These are phyloP conservation scores for Senna tora DNA, from an alignment of 306 rosid genomes.

Conservation along the genomic window DNA sequence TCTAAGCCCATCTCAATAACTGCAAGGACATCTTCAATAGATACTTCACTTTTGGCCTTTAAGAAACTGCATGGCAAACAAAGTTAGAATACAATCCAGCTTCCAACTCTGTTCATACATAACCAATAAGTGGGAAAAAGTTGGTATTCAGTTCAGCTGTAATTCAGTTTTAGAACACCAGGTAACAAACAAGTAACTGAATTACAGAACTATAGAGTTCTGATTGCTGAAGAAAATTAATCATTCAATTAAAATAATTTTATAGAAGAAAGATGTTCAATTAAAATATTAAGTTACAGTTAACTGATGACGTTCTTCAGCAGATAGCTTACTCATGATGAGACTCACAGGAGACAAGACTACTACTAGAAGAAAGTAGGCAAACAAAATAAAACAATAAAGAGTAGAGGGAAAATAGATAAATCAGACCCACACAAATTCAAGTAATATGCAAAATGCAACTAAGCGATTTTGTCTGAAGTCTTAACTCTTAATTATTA, in stretches of 20 bases:
- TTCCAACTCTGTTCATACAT: slow-evolving; percentile 26
- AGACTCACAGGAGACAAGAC: slow-evolving; percentile 1
- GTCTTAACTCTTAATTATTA: neutral
- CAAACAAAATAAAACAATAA: neutral
- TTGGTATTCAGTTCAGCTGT: neutral
- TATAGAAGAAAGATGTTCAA: no score
- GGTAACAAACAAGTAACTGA: slow-evolving; percentile 28
- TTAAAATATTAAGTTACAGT: slow-evolving; percentile 4
- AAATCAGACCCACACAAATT: slow-evolving; percentile 10
- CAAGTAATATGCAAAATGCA: slow-evolving; percentile 19
- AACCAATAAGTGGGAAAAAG: slow-evolving; percentile 18
- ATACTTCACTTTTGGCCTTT: slow-evolving; percentile 91
- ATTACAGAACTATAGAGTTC: slow-evolving; percentile 16
- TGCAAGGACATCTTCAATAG: slow-evolving; percentile 73
- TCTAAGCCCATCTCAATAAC: slow-evolving; percentile 75
- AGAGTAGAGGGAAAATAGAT: neutral
- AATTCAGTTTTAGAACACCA: slow-evolving; percentile 1
- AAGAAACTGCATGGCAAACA: slow-evolving; percentile 66
- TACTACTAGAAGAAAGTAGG: neutral
- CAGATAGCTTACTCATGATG: neutral
- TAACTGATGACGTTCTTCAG: slow-evolving; percentile 23
- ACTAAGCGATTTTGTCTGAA: neutral
- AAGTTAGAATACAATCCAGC: slow-evolving; percentile 37
- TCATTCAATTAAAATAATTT: neutral
- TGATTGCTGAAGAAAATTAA: slow-evolving; percentile 15